Evolutionary conservation across 164 flowering plant genomes (phyloP).

Genomic region (Kalanchoe fedtschenkoi): DNA sequence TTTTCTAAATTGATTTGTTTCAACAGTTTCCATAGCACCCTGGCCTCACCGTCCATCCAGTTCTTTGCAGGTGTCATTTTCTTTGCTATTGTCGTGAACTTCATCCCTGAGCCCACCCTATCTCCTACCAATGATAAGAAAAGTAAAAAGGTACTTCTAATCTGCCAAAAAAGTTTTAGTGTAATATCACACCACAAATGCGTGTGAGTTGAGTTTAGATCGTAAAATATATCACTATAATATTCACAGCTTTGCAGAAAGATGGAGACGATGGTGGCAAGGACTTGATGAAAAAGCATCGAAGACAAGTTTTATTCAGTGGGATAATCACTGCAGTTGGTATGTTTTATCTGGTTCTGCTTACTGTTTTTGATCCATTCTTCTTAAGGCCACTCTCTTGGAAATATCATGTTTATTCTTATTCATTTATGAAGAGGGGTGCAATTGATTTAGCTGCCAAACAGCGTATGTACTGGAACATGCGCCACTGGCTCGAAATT

Average conservation of each 20-base stretch:
- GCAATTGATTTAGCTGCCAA: not conserved
- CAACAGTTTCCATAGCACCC: slow-evolving; percentile 3
- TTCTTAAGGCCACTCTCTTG: not conserved
- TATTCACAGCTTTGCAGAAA: slow-evolving; percentile 28
- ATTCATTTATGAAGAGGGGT: not conserved
- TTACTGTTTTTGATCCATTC: not conserved
- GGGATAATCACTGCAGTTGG: slow-evolving; percentile 93
- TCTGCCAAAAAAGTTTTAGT: not conserved
- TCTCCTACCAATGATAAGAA: slow-evolving; percentile 39
- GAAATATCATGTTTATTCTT: not conserved
- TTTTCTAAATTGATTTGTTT: not conserved
- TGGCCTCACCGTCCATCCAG: slow-evolving; percentile 27
- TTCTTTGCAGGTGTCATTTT: slow-evolving; percentile 87
- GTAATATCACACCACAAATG: not conserved
- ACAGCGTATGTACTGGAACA: no score
- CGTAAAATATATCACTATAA: not conserved
- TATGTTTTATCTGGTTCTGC: slow-evolving; percentile 11
- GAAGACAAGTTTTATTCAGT: slow-evolving; percentile 85
- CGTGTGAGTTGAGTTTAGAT: not conserved
- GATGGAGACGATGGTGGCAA: slow-evolving; percentile 55
- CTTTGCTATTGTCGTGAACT: slow-evolving; percentile 61
- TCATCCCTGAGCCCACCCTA: slow-evolving; percentile 84
- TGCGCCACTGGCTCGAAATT: not conserved
- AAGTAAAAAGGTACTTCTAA: slow-evolving; percentile 43
- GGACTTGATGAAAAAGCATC: slow-evolving; percentile 78